phyloP scores from a whole-genome alignment of 176 grass and related monocot genomes.

The Triticum timopheevii region DNA sequence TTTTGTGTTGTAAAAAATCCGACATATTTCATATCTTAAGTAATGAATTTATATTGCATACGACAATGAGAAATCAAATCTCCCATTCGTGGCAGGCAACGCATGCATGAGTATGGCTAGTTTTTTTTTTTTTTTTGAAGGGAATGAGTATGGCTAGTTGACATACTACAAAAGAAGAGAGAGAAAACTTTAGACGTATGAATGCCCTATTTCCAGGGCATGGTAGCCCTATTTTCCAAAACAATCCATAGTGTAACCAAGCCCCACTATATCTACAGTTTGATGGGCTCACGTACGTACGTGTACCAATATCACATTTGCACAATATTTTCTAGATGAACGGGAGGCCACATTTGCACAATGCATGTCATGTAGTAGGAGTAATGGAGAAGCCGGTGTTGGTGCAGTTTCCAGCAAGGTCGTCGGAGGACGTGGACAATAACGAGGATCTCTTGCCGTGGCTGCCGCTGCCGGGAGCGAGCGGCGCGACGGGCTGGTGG shows the following conservation, averaged over 20 bases:
- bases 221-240: background rate
- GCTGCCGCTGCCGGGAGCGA: background rate
- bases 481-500: slow-evolving; percentile 47
- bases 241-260: background rate
- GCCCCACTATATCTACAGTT: background rate
- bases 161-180: too few relatives aligned
- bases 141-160: too few relatives aligned
- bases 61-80: background rate
- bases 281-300: background rate
- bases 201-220: background rate
- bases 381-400: background rate
- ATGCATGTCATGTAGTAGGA: background rate
- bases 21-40: background rate
- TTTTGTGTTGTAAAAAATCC: background rate
- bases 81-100: background rate
- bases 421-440: background rate
- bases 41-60: background rate
- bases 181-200: too few relatives aligned
- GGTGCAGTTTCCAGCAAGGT: background rate
- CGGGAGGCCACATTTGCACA: background rate
- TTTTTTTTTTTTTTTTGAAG: too few relatives aligned
- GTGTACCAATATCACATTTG: background rate
- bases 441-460: background rate
- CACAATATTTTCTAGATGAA: too few relatives aligned
- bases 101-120: too few relatives aligned